Evolutionary conservation across 441 rosid genomes (phyloP).

Genomic region (Aquilaria agallochum): DNA sequence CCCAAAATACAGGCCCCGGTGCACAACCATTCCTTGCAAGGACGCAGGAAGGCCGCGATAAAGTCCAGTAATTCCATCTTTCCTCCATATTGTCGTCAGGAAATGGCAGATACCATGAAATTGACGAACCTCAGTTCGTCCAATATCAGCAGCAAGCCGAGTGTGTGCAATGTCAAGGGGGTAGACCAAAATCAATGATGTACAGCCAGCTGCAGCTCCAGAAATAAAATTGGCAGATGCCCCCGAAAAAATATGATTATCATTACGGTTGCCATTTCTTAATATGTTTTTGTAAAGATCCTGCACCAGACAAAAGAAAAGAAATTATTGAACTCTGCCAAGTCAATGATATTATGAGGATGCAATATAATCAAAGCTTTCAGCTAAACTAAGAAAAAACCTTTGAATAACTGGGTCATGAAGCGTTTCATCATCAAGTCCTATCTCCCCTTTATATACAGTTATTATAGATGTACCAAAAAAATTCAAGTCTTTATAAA

Average conservation of each 20-base stretch:
- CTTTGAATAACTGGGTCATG: too few species aligned
- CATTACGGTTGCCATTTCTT: constrained; percentile 43
- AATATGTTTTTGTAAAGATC: constrained; percentile 75
- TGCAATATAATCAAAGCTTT: too few species aligned
- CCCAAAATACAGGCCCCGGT: constrained; percentile 85
- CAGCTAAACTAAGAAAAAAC: too few species aligned
- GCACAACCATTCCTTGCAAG: constrained; percentile 79
- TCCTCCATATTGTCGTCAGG: constrained; percentile 55
- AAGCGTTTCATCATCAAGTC: too few species aligned
- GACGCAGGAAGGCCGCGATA: constrained; percentile 93
- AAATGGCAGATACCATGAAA: constrained; percentile 82
- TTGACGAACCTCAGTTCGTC: constrained; percentile 70
- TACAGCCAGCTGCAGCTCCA: constrained; percentile 90
- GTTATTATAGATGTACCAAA: too few species aligned
- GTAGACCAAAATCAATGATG: constrained; percentile 75
- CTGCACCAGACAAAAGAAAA: constrained; percentile 29
- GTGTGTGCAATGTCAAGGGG: constrained; percentile 97
- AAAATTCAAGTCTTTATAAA: too few species aligned
- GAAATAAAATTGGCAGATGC: constrained; percentile 82
- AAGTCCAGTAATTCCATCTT: constrained; percentile 77
- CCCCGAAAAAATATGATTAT: constrained; percentile 50
- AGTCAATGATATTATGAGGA: too few species aligned
- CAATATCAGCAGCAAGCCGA: constrained; percentile 95
- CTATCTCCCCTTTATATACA: too few species aligned
- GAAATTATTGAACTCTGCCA: background rate